phyloP scores from a whole-genome alignment of 2,329 filamentous ascomycete species.

The Fusarium aywerte region DNA sequence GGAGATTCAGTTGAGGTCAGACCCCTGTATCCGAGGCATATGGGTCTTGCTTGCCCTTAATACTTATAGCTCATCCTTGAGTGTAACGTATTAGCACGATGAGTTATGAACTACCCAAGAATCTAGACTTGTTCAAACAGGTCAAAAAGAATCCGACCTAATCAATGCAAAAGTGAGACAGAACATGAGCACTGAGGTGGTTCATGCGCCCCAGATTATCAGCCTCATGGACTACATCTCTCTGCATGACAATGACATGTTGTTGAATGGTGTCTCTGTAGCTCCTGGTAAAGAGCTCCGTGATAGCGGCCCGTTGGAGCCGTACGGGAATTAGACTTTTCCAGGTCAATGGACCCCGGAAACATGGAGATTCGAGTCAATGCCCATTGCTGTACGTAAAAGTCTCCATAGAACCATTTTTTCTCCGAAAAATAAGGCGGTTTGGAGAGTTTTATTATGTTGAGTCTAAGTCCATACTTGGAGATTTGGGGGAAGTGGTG shows the following conservation, averaged over 20 bases:
- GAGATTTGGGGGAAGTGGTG: neutral
- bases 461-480: neutral
- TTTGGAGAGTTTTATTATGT: constrained; percentile 11
- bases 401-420: neutral
- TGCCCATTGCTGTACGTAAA: constrained; percentile 3
- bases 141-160: too few relatives aligned
- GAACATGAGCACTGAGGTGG: too few relatives aligned
- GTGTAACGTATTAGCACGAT: neutral
- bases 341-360: too few relatives aligned
- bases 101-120: neutral
- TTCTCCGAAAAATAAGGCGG: constrained; percentile 1
- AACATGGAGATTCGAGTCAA: neutral
- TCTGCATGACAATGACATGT: too few relatives aligned
- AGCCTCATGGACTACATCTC: too few relatives aligned
- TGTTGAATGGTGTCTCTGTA: too few relatives aligned
- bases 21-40: too few relatives aligned
- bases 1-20: too few relatives aligned
- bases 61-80: neutral
- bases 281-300: too few relatives aligned
- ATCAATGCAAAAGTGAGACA: too few relatives aligned
- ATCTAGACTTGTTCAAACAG: neutral
- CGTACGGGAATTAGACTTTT: neutral
- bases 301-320: too few relatives aligned
- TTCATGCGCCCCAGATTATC: too few relatives aligned
- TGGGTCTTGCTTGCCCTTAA: neutral